A percentile compares a stretch with the other conserved stretches of the same genome.
These are phyloP conservation scores for Trichoderma erinaceum DNA, from an alignment of 495 filamentous ascomycete species.

Conservation along the genomic window DNA sequence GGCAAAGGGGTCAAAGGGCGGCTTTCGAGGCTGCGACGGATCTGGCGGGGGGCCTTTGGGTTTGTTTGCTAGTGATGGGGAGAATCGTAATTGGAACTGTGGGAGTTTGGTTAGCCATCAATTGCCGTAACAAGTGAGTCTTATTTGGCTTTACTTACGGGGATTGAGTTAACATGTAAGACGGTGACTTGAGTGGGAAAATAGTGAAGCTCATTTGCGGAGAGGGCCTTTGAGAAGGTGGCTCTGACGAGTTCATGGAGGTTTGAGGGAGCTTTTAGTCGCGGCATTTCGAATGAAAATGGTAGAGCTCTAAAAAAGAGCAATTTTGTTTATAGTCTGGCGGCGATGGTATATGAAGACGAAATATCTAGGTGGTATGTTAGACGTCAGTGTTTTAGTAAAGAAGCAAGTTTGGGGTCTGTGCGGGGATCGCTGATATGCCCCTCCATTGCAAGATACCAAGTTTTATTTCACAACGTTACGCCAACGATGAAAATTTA, in stretches of 20 bases:
- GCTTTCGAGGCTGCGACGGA: constrained; percentile 28
- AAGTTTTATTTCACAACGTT: too few species aligned
- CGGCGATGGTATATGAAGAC: background rate
- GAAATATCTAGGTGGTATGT: background rate
- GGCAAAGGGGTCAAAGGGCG: constrained; percentile 64
- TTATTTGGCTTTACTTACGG: constrained; percentile 39
- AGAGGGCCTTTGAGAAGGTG: constrained; percentile 49
- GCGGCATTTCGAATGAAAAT: constrained; percentile 21
- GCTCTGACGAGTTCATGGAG: constrained; percentile 50
- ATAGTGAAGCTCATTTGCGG: constrained; percentile 50
- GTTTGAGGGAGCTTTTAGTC: constrained; percentile 25
- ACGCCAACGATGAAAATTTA: too few species aligned
- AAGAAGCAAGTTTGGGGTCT: constrained; percentile 10
- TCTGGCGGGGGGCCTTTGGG: constrained; percentile 46
- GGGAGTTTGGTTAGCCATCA: constrained; percentile 16
- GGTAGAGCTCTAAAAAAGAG: background rate
- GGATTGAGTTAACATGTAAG: constrained; percentile 47
- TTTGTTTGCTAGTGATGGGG: constrained; percentile 68
- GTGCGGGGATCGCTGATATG: background rate
- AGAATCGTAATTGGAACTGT: constrained; percentile 70
- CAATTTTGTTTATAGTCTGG: background rate
- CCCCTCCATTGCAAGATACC: background rate
- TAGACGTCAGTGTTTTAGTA: constrained; percentile 5
- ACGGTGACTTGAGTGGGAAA: constrained; percentile 54
- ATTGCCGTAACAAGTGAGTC: too few species aligned